These are phyloP conservation scores for Linnemannia schmuckeri DNA, from an alignment of 192 early-diverging fungal genomes.

Conservation along the genomic window DNA sequence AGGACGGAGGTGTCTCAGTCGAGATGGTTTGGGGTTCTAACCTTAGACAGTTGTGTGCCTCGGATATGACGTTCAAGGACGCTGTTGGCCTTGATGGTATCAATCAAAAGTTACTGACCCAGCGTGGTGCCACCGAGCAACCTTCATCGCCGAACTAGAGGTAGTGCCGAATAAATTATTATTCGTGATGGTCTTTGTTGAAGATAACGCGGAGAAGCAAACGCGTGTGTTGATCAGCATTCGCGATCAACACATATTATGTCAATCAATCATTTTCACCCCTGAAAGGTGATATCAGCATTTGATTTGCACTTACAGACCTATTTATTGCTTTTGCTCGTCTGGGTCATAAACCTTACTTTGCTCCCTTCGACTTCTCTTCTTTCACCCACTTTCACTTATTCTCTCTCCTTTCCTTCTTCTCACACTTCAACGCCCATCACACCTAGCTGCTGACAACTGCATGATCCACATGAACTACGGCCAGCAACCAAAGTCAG, in stretches of 20 bases:
- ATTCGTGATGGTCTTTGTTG: neutral
- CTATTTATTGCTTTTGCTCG: neutral
- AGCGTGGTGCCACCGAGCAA: neutral
- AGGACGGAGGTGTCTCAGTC: neutral
- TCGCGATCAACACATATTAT: too few relatives aligned
- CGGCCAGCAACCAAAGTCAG: constrained; percentile 50
- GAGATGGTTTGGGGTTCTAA: neutral
- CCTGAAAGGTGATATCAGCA: too few relatives aligned
- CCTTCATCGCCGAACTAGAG: neutral
- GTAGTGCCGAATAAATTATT: neutral
- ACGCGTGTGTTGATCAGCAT: too few relatives aligned
- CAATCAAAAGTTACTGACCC: neutral
- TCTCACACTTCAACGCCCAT: neutral
- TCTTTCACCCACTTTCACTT: neutral
- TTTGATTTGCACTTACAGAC: neutral
- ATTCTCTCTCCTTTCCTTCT: neutral
- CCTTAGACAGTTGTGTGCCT: neutral
- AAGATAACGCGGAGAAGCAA: neutral
- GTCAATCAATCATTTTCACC: too few relatives aligned
- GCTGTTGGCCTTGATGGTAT: neutral
- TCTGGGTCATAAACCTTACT: neutral
- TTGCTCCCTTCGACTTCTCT: neutral
- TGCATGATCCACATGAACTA: constrained; percentile 34
- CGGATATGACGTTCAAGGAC: neutral
- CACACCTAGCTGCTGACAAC: neutral